These are phyloP conservation scores for Pythium apleroticum DNA, from an alignment of 352 stramenopile species.

Conservation along the genomic window DNA sequence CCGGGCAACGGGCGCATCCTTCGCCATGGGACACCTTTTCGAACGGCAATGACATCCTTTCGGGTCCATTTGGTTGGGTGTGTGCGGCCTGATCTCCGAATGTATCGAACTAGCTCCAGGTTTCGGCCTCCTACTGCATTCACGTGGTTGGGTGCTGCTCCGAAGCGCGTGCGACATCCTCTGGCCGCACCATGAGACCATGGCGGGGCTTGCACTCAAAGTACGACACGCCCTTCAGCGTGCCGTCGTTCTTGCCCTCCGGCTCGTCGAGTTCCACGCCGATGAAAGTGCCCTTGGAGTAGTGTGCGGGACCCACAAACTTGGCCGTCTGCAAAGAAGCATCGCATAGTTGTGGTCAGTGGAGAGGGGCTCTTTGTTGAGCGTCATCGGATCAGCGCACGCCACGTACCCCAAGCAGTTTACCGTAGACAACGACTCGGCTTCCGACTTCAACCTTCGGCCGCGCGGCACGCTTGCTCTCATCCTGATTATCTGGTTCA, in stretches of 20 bases:
- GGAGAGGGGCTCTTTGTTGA: neutral
- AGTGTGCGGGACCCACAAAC: constrained; percentile 67
- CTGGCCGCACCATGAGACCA: constrained; percentile 65
- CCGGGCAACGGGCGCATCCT: neutral
- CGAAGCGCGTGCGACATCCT: constrained; percentile 11
- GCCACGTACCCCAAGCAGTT: constrained; percentile 3
- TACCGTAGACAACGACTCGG: neutral
- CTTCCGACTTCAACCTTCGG: neutral
- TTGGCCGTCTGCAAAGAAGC: constrained; percentile 39
- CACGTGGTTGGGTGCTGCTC: neutral
- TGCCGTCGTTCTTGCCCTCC: constrained; percentile 73
- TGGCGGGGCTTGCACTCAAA: constrained; percentile 55
- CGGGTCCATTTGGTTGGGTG: neutral
- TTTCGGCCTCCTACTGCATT: neutral
- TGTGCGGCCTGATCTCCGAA: neutral
- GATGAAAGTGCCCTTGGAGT: constrained; percentile 70
- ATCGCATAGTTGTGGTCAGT: constrained; percentile 2
- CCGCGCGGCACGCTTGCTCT: neutral
- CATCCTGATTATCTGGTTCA: neutral
- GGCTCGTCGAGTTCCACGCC: constrained; percentile 56
- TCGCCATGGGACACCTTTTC: neutral
- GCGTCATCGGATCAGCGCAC: too few species aligned
- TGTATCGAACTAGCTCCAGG: neutral
- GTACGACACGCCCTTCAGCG: constrained; percentile 63
- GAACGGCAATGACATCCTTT: neutral